Evolutionary conservation across 75 land plant genomes (phyloP).

Genomic region (Picea glauca): DNA sequence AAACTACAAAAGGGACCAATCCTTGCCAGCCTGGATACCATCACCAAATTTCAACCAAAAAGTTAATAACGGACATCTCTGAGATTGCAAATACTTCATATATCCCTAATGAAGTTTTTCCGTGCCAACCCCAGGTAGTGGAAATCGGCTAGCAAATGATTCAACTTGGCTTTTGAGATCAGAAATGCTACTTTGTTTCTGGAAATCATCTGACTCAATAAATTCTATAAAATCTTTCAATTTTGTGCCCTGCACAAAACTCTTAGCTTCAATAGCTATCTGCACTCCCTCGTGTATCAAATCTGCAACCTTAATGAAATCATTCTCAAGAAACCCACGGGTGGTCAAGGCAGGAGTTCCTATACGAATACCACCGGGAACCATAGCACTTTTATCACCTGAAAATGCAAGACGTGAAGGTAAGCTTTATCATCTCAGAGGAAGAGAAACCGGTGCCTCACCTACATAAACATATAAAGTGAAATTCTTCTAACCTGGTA

Average conservation of each 20-base stretch:
- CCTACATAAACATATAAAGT: too few species aligned
- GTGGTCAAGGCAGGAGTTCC: slow-evolving; percentile 93
- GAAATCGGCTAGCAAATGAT: slow-evolving; percentile 62
- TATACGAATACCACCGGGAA: slow-evolving; percentile 83
- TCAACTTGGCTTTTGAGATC: slow-evolving; percentile 65
- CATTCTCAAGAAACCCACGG: slow-evolving; percentile 64
- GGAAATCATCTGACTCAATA: slow-evolving; percentile 51
- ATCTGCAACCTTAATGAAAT: slow-evolving; percentile 64
- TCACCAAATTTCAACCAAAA: too few species aligned
- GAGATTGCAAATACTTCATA: too few species aligned
- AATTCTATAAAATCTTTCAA: slow-evolving; percentile 72
- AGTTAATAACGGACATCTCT: too few species aligned
- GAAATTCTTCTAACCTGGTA: slow-evolving; percentile 50
- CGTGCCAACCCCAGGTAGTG: slow-evolving; percentile 55
- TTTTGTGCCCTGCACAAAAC: slow-evolving; percentile 44
- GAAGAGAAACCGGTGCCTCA: too few species aligned
- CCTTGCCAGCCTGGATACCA: too few species aligned
- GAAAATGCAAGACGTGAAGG: not conserved
- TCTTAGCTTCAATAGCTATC: slow-evolving; percentile 56
- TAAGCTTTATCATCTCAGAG: too few species aligned
- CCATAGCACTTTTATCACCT: slow-evolving; percentile 92
- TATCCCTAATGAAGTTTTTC: too few species aligned
- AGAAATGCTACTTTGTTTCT: slow-evolving; percentile 26
- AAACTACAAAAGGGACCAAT: too few species aligned
- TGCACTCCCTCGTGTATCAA: slow-evolving; percentile 83